phyloP scores from a whole-genome alignment of 257 asterid genomes.

The Solanum paucissectum region DNA sequence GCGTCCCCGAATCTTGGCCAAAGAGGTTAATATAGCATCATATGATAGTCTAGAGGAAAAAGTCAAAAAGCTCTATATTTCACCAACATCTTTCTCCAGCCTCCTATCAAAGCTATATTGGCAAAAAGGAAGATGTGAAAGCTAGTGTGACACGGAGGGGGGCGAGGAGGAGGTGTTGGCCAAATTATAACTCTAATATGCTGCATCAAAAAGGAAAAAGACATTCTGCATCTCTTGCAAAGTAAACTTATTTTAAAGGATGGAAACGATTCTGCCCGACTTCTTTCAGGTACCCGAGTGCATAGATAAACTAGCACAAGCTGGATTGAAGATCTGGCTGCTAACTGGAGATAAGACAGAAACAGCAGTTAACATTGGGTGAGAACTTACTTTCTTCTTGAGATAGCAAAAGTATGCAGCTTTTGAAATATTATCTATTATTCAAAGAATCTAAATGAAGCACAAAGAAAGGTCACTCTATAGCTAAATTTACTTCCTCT shows the following conservation, averaged over 20 bases:
- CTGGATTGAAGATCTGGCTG: constrained; percentile 98
- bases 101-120: neutral
- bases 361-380: constrained; percentile 99
- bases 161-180: neutral
- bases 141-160: neutral
- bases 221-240: neutral
- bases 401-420: neutral
- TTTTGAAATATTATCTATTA: neutral
- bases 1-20: neutral
- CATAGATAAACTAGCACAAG: constrained; percentile 95
- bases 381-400: constrained; percentile 19
- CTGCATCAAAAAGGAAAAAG: neutral
- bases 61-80: neutral
- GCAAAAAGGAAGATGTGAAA: neutral
- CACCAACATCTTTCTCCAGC: neutral
- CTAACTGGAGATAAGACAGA: constrained; percentile 99
- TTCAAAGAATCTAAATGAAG: neutral
- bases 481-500: neutral
- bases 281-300: constrained; percentile 82
- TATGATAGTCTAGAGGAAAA: neutral
- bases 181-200: neutral
- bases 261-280: neutral
- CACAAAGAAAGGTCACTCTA: neutral
- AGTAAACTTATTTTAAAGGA: neutral
- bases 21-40: neutral